These are phyloP conservation scores for Azolla pinnata DNA, from an alignment of 75 land plant genomes.

Conservation along the genomic window DNA sequence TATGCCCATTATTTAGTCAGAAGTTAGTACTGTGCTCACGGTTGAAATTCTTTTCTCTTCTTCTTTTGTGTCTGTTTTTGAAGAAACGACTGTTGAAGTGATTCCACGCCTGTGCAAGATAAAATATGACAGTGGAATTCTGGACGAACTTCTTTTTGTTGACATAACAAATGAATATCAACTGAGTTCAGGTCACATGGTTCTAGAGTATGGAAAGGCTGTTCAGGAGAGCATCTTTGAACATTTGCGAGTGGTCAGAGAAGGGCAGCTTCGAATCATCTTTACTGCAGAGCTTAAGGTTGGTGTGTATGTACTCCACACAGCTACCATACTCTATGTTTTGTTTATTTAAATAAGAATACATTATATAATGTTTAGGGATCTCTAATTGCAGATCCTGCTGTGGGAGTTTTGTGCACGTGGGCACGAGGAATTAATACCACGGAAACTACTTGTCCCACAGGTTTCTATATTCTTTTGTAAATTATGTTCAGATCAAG, in stretches of 20 bases:
- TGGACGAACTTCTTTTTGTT: constrained; percentile 47
- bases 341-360: neutral
- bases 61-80: constrained; percentile 6
- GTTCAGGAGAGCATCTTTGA: constrained; percentile 55
- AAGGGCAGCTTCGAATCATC: constrained; percentile 39
- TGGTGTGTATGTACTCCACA: too few species aligned
- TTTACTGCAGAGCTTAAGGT: constrained; percentile 55
- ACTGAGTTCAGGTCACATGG: constrained; percentile 33
- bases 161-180: constrained; percentile 40
- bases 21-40: neutral
- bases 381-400: constrained; percentile 55
- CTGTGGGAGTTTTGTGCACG: constrained; percentile 76
- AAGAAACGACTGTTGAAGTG: constrained; percentile 93
- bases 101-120: constrained; percentile 62
- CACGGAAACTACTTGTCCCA: constrained; percentile 50
- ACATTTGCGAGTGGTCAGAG: constrained; percentile 43
- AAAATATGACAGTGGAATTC: constrained; percentile 52
- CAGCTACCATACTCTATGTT: constrained; percentile 8
- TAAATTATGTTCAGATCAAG: neutral
- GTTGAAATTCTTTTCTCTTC: neutral
- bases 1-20: neutral
- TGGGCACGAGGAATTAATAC: constrained; percentile 63
- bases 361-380: too few species aligned
- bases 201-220: constrained; percentile 50
- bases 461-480: constrained; percentile 27